phyloP scores from a whole-genome alignment of 306 rosid genomes.

The Cucumis hystrix region DNA sequence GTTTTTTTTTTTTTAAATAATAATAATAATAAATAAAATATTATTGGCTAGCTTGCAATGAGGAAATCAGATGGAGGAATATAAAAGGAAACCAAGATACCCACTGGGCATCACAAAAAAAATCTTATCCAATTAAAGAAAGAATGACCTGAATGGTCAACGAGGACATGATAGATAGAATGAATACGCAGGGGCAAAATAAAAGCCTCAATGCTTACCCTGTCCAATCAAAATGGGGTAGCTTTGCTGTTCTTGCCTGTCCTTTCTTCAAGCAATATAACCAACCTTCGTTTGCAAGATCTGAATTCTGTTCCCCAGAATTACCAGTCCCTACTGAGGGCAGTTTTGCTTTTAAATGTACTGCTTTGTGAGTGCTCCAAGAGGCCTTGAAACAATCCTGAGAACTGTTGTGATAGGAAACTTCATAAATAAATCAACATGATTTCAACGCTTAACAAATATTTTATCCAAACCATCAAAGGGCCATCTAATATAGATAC shows the following conservation, averaged over 20 bases:
- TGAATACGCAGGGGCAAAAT: background rate
- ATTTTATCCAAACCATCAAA: background rate
- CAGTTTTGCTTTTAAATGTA: conserved; percentile 57
- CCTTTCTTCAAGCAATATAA: conserved; percentile 71
- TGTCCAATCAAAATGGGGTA: conserved; percentile 89
- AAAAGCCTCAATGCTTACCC: conserved; percentile 40
- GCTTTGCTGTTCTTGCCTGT: conserved; percentile 62
- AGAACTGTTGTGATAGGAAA: conserved; percentile 44
- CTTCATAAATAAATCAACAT: background rate
- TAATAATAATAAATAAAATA: no score
- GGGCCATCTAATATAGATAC: background rate
- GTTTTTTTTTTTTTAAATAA: no score
- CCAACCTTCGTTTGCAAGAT: conserved; percentile 50
- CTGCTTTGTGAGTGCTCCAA: conserved; percentile 83
- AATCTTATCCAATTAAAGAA: background rate
- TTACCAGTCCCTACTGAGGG: conserved; percentile 25
- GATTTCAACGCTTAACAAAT: background rate
- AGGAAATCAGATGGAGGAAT: background rate
- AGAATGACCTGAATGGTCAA: background rate
- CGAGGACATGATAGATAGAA: background rate
- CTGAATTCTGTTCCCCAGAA: conserved; percentile 30
- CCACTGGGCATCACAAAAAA: background rate
- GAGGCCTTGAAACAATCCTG: conserved; percentile 96
- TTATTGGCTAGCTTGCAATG: no score
- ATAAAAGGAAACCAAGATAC: background rate